phyloP scores from a whole-genome alignment of 2,329 filamentous ascomycete genomes.

The Grosmannia huntii region DNA sequence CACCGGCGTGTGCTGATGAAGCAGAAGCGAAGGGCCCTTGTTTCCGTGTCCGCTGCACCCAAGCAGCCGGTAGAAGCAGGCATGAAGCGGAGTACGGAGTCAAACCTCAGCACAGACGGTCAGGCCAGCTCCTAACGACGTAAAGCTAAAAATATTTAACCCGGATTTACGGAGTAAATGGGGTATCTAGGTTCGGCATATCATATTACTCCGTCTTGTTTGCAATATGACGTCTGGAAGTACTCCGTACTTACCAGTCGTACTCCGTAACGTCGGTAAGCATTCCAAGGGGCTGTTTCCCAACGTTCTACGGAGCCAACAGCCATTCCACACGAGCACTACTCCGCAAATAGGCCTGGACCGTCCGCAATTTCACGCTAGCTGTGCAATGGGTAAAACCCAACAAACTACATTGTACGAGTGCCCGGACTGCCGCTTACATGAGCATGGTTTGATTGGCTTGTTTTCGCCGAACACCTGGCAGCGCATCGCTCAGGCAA shows the following conservation, averaged over 20 bases:
- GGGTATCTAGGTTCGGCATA: background rate
- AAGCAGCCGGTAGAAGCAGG: background rate
- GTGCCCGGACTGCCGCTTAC: background rate
- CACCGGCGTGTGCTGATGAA: slow-evolving; percentile 20
- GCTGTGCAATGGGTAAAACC: background rate
- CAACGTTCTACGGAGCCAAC: too few species aligned
- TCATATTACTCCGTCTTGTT: too few species aligned
- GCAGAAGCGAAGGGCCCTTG: slow-evolving; percentile 17
- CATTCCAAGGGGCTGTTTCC: too few species aligned
- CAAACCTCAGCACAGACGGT: background rate
- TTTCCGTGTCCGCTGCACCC: slow-evolving; percentile 8
- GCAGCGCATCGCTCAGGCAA: background rate
- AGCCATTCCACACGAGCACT: too few species aligned
- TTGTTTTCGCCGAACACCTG: background rate
- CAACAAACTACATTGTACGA: background rate
- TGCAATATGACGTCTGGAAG: too few species aligned
- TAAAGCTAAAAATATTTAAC: background rate
- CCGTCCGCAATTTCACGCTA: background rate
- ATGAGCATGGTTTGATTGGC: background rate
- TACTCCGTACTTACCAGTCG: too few species aligned
- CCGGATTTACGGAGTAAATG: background rate
- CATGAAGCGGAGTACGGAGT: background rate
- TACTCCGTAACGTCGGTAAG: too few species aligned
- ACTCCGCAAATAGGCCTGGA: too few species aligned
- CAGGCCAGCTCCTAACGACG: background rate